Evolutionary conservation across 83 land plant genomes (phyloP), one percentile per base, ranked within the genome.

Genomic region (Thuja plicata): DNA sequence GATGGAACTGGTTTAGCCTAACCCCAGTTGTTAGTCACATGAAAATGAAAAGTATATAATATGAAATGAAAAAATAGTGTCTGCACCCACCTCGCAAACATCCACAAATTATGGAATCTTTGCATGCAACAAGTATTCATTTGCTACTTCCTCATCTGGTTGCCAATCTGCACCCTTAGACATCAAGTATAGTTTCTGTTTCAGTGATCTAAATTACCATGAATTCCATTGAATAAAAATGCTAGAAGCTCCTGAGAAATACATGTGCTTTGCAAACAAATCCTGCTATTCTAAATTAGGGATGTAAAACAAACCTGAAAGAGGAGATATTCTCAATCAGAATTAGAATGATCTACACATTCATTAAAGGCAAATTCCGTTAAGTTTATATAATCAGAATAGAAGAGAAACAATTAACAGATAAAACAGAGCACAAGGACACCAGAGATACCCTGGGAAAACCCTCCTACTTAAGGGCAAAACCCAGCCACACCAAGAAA

Each of bases 71-170:
- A 41, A 2, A 77, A 80, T 12, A 24, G 84, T 80, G 27, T 80
- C 34, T 16, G 62, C 32, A 87, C 93, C 89, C 79, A 96, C 98
- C 91, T 96, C 96, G 91, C 95, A 96, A 10, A 96, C 97, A 93
- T 96, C 98, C 81, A 96, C 98, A 43, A 84, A 96, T 94, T 27
- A 96, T 95, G 1, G 97, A 96, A 93, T 96, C 95, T 94, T 96
- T 96, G 15, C 98, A 93, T 32, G 98, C 95, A 87, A 93, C 91
- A 86, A 96, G 35, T 95, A 95, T 88, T 96, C 98, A 89, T 95
- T 94, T 32, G 98, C 98, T 87, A 96, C 95, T 91, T 94, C 97
- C 89, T 96, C 96, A 92, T 96, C 98, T 12, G 98, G 95, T 7
- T 95, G 91, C 12, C 98, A 96, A 95, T 96, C 97, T 48, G 96